Percentiles rank a stretch among this genome's conserved stretches.
phyloP scores from a whole-genome alignment of 2,329 filamentous ascomycete species.

The Clarireedia monteithiana region DNA sequence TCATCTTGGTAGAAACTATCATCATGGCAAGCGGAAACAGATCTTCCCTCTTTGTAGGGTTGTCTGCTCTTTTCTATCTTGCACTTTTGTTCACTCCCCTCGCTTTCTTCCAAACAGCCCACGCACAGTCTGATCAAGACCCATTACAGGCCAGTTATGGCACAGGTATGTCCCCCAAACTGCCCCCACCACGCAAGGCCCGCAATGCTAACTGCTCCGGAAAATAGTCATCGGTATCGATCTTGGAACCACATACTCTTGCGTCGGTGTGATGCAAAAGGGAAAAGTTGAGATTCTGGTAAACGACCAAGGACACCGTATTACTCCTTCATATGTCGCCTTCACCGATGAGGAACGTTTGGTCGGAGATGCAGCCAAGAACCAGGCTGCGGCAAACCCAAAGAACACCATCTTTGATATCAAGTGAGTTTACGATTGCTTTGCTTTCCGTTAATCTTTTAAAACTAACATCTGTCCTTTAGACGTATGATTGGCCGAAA shows the following conservation, averaged over 20 bases:
- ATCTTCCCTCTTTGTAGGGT: slow-evolving; percentile 66
- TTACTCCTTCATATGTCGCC: slow-evolving; percentile 89
- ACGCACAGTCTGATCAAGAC: slow-evolving; percentile 64
- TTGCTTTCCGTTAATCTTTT: not conserved
- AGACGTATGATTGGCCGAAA: slow-evolving; percentile 97
- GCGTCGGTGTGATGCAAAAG: slow-evolving; percentile 92
- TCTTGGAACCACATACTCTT: slow-evolving; percentile 83
- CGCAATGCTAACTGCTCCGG: slow-evolving; percentile 11
- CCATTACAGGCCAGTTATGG: slow-evolving; percentile 64
- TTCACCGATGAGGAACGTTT: slow-evolving; percentile 98
- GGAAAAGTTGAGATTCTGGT: slow-evolving; percentile 93
- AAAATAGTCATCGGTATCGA: slow-evolving; percentile 80
- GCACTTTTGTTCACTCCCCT: slow-evolving; percentile 82
- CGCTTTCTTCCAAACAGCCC: slow-evolving; percentile 69
- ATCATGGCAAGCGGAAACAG: slow-evolving; percentile 54
- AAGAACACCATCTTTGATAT: slow-evolving; percentile 97
- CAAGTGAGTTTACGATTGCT: slow-evolving; percentile 58
- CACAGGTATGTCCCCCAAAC: slow-evolving; percentile 42
- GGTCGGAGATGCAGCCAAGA: slow-evolving; percentile 99
- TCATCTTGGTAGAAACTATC: slow-evolving; percentile 21
- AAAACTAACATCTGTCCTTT: slow-evolving; percentile 8
- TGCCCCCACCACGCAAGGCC: not conserved
- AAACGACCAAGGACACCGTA: slow-evolving; percentile 96
- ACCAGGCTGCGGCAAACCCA: slow-evolving; percentile 99
- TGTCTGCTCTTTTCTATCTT: slow-evolving; percentile 89